These are phyloP conservation scores for Entamoeba invadens DNA, from an alignment of 208 protist species.

Conservation along the genomic window DNA sequence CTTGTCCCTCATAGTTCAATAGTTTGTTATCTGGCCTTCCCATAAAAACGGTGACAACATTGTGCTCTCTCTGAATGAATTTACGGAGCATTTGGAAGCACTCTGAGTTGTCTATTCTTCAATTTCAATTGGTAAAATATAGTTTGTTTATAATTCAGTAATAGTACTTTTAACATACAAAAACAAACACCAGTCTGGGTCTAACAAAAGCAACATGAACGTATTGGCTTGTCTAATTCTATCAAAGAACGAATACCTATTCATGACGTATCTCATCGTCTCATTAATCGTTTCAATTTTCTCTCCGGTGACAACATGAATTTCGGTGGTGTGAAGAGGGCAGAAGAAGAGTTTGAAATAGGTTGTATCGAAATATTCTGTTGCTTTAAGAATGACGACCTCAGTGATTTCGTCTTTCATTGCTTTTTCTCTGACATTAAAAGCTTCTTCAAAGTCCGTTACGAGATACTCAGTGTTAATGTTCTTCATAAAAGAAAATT, in stretches of 20 bases:
- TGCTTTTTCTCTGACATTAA: background rate
- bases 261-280: background rate
- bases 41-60: background rate
- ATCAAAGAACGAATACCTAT: background rate
- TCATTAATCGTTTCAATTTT: background rate
- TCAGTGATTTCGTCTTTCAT: background rate
- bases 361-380: background rate
- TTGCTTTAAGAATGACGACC: background rate
- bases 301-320: background rate
- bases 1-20: background rate
- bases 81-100: background rate
- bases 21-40: background rate
- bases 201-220: background rate
- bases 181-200: background rate
- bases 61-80: background rate
- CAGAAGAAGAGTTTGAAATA: background rate
- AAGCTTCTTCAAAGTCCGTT: background rate
- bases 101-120: background rate
- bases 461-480: background rate
- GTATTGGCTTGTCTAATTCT: background rate
- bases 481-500: background rate
- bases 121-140: background rate
- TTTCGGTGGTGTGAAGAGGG: background rate
- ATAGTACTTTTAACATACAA: background rate
- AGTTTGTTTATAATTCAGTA: background rate